Percentiles rank a stretch among this genome's conserved stretches.
Conservation (phyloP, 2,329 filamentous ascomycete genomes). For the Neurospora sp. region DNA sequence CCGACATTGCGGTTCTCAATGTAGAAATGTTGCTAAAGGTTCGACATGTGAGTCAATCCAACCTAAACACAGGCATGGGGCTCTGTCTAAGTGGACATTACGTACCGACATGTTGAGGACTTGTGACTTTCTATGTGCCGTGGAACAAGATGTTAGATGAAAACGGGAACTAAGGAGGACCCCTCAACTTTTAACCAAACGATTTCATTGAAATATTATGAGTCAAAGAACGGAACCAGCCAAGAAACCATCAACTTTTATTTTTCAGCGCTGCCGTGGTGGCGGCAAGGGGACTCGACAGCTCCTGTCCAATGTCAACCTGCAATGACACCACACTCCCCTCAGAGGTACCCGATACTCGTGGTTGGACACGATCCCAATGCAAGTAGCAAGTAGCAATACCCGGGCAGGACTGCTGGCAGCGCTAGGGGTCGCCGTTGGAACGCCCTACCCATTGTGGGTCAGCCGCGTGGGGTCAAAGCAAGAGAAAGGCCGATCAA, state of each 20-base stretch:
- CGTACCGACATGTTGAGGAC: constrained; percentile 25
- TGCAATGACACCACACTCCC: neutral
- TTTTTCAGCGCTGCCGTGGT: neutral
- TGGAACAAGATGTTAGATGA: neutral
- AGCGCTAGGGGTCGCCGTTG: neutral
- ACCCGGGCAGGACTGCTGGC: neutral
- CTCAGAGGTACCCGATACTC: neutral
- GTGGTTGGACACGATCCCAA: neutral
- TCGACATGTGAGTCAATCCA: constrained; percentile 18
- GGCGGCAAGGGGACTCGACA: neutral
- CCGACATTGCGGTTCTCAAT: constrained; percentile 72
- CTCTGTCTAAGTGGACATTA: neutral
- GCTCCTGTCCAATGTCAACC: neutral
- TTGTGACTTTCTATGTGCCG: neutral
- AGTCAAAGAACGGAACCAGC: neutral
- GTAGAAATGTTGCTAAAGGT: constrained; percentile 46
- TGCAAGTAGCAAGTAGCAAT: neutral
- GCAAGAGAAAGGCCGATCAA: neutral
- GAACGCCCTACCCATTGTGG: neutral
- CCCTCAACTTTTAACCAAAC: neutral
- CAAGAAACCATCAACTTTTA: neutral
- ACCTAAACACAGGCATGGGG: neutral
- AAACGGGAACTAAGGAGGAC: neutral
- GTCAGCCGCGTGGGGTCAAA: neutral
- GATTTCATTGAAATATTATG: neutral